A percentile compares a stretch with the other conserved stretches of the same genome.
Conservation (phyloP, 192 early-diverging fungal genomes). For the Podila minutissima region DNA sequence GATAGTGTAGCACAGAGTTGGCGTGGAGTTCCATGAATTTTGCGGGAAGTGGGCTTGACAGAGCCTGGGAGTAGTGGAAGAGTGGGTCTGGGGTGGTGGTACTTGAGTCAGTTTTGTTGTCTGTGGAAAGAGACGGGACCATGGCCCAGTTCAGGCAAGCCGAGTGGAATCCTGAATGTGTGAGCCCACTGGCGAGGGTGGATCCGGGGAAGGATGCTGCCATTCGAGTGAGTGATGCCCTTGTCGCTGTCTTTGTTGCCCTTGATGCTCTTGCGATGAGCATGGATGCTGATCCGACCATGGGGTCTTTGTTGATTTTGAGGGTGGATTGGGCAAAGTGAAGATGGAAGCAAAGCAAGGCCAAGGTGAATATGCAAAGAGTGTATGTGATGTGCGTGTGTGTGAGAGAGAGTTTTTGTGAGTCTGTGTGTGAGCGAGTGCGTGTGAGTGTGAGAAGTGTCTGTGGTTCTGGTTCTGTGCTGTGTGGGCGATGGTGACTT, state of each 20-base stretch:
- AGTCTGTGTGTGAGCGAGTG: neutral
- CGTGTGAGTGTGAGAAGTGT: too few species aligned
- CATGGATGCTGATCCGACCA: neutral
- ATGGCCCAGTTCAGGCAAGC: slow-evolving; percentile 5
- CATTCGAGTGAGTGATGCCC: neutral
- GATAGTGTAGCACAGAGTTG: slow-evolving; percentile 5
- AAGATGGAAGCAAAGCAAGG: too few species aligned
- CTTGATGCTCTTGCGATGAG: neutral
- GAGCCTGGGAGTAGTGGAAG: slow-evolving; percentile 10
- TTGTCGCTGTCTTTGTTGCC: too few species aligned
- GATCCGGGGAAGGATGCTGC: neutral
- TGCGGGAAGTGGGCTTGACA: slow-evolving; percentile 21
- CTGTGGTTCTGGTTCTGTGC: too few species aligned
- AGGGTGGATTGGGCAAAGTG: too few species aligned
- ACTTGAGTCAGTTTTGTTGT: neutral
- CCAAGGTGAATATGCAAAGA: too few species aligned
- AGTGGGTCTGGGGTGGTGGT: slow-evolving; percentile 4
- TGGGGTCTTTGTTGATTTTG: neutral
- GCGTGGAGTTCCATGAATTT: slow-evolving; percentile 19
- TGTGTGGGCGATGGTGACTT: neutral
- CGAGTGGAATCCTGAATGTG: neutral
- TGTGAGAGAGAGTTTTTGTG: neutral
- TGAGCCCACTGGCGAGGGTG: neutral
- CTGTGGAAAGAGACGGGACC: neutral
- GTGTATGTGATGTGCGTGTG: neutral